phyloP scores from a whole-genome alignment of 805 yeast genomes.

The Saturnispora silvae region DNA sequence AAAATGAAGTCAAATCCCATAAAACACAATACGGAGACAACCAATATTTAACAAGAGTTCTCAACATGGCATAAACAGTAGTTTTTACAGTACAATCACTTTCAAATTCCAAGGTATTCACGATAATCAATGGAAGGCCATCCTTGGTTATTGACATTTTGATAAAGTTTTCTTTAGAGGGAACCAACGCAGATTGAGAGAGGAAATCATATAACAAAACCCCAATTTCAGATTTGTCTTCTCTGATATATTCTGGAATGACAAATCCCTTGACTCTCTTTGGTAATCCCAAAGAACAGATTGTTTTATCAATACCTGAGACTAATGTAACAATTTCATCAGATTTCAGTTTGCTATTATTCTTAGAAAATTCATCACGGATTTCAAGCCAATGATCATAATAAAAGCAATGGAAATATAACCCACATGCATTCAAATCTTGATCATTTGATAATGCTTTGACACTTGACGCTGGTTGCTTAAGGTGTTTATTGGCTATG shows the following conservation, averaged over 20 bases:
- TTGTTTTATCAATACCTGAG: conserved; percentile 34
- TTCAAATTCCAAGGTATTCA: conserved; percentile 32
- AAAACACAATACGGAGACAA: conserved; percentile 52
- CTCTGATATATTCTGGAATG: conserved; percentile 42
- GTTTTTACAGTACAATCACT: conserved; percentile 35
- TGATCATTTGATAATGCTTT: neutral
- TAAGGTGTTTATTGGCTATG: conserved; percentile 1
- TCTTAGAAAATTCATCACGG: conserved; percentile 17
- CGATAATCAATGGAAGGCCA: conserved; percentile 58
- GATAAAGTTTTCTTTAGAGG: conserved; percentile 39
- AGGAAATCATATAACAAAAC: conserved; percentile 59
- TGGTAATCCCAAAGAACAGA: conserved; percentile 50
- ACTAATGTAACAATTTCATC: conserved; percentile 23
- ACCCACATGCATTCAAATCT: conserved; percentile 1
- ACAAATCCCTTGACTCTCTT: conserved; percentile 43
- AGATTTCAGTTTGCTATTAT: conserved; percentile 10
- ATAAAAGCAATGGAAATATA: conserved; percentile 35
- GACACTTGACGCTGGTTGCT: neutral
- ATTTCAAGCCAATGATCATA: conserved; percentile 37
- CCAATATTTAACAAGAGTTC: conserved; percentile 63
- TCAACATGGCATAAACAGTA: conserved; percentile 49
- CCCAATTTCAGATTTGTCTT: conserved; percentile 35
- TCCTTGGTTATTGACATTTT: conserved; percentile 60
- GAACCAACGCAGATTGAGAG: conserved; percentile 51
- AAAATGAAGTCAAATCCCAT: conserved; percentile 58